phyloP scores from a whole-genome alignment of 2,329 filamentous ascomycete species.

The Clarireedia hainanense region DNA sequence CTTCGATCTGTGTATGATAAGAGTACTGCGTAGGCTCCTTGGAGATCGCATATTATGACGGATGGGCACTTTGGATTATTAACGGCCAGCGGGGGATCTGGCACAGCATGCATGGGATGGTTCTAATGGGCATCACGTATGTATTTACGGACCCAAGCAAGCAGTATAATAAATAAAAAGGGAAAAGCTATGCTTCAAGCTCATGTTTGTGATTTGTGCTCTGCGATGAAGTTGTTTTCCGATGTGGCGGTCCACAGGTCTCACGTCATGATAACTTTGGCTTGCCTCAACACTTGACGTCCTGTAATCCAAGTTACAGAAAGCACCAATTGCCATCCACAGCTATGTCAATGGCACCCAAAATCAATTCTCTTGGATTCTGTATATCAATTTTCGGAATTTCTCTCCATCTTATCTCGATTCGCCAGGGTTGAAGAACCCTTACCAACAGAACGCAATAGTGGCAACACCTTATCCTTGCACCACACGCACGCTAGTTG shows the following conservation, averaged over 20 bases:
- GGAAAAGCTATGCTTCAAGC: background rate
- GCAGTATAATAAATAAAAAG: conserved; percentile 4
- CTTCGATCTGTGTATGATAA: conserved; percentile 1
- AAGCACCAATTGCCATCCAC: too few species aligned
- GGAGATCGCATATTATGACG: background rate
- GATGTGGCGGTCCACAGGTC: too few species aligned
- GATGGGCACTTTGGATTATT: background rate
- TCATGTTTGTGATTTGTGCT: background rate
- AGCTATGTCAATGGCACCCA: too few species aligned
- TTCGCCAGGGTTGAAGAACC: too few species aligned
- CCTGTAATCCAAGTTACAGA: too few species aligned
- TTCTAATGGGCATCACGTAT: conserved; percentile 3
- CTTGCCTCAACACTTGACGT: too few species aligned
- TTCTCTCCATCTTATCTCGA: too few species aligned
- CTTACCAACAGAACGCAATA: background rate
- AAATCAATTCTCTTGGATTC: too few species aligned
- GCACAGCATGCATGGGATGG: conserved; percentile 4
- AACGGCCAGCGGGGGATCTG: background rate
- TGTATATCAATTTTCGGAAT: too few species aligned
- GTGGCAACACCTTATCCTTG: background rate
- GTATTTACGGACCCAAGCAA: conserved; percentile 3
- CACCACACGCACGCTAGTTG: background rate
- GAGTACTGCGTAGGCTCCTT: background rate
- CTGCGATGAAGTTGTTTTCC: background rate
- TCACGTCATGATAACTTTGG: too few species aligned